Percentiles rank a stretch among this genome's conserved stretches.
These are phyloP conservation scores for Clitopilus hobsonii DNA, from an alignment of 768 basidiomycete genomes.

Conservation along the genomic window DNA sequence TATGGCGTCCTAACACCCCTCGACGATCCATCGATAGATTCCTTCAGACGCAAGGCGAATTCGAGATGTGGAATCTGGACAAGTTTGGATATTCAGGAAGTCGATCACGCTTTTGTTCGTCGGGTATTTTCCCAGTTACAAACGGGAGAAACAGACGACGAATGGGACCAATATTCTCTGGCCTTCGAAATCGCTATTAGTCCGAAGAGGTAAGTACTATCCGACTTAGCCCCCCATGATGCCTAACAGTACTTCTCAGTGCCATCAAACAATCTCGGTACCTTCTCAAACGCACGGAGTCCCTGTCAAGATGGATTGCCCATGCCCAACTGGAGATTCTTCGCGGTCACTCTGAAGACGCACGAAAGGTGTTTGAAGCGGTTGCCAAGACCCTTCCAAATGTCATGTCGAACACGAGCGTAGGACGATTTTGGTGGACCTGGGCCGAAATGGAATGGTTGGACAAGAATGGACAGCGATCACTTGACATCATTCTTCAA, in stretches of 20 bases:
- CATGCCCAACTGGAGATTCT: constrained; percentile 71
- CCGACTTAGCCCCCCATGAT: not conserved
- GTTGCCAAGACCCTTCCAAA: constrained; percentile 34
- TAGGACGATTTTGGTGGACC: constrained; percentile 63
- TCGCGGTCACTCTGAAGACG: constrained; percentile 61
- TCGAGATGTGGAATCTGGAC: constrained; percentile 33
- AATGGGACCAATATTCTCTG: constrained; percentile 64
- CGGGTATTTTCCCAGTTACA: constrained; percentile 57
- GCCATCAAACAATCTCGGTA: constrained; percentile 65
- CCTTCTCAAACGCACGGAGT: constrained; percentile 53
- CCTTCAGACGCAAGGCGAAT: constrained; percentile 16
- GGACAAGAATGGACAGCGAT: constrained; percentile 39
- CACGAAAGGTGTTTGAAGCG: constrained; percentile 74
- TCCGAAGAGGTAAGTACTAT: constrained; percentile 45
- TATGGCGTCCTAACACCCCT: constrained; percentile 48
- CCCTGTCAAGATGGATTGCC: constrained; percentile 64
- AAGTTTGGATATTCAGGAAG: constrained; percentile 41
- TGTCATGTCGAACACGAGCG: not conserved
- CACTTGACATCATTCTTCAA: constrained; percentile 49
- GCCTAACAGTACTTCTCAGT: constrained; percentile 8
- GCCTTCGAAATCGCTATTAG: constrained; percentile 63
- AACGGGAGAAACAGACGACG: constrained; percentile 40
- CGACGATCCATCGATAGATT: constrained; percentile 32
- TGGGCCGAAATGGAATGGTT: constrained; percentile 89
- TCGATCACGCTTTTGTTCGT: constrained; percentile 49